Conservation (phyloP, 192 early-diverging fungal genomes). For the Coemansia sp. region DNA sequence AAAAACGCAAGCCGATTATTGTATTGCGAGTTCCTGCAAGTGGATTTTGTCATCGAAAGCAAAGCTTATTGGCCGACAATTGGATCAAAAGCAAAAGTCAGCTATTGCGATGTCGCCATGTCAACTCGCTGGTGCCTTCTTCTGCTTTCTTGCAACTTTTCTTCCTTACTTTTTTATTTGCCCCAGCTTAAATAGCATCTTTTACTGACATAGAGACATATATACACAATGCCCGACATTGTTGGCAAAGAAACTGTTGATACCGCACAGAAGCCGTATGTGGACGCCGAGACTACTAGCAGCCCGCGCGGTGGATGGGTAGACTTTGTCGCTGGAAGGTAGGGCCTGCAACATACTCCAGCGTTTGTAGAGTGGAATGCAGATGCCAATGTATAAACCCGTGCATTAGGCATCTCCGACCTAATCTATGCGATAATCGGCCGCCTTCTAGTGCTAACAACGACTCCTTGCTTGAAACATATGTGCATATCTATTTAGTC, state of each 20-base stretch:
- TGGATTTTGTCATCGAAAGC: neutral
- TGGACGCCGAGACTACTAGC: neutral
- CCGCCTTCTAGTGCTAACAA: constrained; percentile 2
- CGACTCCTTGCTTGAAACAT: neutral
- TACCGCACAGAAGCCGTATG: constrained; percentile 7
- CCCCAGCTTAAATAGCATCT: too few species aligned
- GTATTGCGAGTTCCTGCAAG: neutral
- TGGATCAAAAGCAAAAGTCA: neutral
- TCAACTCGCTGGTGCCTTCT: neutral
- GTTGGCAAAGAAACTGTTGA: constrained; percentile 3
- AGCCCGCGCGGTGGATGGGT: constrained; percentile 32
- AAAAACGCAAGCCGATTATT: too few species aligned
- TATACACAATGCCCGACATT: constrained; percentile 11
- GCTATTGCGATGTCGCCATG: neutral
- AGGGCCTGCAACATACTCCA: constrained; percentile 10
- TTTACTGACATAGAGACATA: neutral
- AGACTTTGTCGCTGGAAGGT: constrained; percentile 67
- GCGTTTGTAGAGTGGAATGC: too few species aligned
- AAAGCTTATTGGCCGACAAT: neutral
- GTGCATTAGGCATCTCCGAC: too few species aligned
- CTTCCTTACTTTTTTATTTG: too few species aligned
- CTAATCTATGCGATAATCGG: too few species aligned
- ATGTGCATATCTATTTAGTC: constrained; percentile 18
- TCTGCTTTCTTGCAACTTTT: neutral
- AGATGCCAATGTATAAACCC: too few species aligned